These are phyloP conservation scores for Monosporascus sp. DNA, from an alignment of 2,329 filamentous ascomycete species.

Conservation along the genomic window DNA sequence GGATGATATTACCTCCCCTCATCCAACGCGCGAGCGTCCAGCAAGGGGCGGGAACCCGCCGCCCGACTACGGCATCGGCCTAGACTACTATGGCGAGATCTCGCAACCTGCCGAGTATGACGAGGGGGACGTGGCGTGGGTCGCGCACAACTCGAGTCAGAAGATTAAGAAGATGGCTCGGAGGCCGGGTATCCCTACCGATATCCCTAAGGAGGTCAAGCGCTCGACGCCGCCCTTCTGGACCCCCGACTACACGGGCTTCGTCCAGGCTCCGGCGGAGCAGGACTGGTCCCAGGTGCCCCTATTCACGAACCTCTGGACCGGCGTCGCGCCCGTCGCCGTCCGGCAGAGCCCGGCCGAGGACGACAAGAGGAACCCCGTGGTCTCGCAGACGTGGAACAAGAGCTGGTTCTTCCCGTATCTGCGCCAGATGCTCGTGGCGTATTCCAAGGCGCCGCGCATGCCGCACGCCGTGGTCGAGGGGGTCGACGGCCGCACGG, in stretches of 20 bases:
- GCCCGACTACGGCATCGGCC: slow-evolving; percentile 2
- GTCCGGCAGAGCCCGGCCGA: background rate
- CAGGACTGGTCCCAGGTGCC: slow-evolving; percentile 2
- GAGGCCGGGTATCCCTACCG: background rate
- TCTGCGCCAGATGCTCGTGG: background rate
- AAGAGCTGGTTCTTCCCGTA: slow-evolving; percentile 2
- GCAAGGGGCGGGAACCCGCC: background rate
- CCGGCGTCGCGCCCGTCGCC: slow-evolving; percentile 1
- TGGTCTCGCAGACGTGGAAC: background rate
- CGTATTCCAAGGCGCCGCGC: background rate
- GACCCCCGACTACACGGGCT: slow-evolving; percentile 3
- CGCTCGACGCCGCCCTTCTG: slow-evolving; percentile 2
- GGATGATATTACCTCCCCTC: background rate
- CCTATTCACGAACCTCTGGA: slow-evolving; percentile 2
- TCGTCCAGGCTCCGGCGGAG: background rate
- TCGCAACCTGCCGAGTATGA: background rate
- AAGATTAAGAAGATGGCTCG: background rate
- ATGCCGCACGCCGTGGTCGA: slow-evolving; percentile 1
- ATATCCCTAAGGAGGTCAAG: background rate
- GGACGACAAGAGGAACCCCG: background rate
- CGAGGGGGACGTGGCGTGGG: background rate
- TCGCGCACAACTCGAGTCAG: background rate
- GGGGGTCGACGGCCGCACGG: background rate
- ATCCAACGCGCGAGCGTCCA: background rate
- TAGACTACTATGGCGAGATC: slow-evolving; percentile 3